Conservation (phyloP, 2,329 filamentous ascomycete species). For the Neonectria coccinea region DNA sequence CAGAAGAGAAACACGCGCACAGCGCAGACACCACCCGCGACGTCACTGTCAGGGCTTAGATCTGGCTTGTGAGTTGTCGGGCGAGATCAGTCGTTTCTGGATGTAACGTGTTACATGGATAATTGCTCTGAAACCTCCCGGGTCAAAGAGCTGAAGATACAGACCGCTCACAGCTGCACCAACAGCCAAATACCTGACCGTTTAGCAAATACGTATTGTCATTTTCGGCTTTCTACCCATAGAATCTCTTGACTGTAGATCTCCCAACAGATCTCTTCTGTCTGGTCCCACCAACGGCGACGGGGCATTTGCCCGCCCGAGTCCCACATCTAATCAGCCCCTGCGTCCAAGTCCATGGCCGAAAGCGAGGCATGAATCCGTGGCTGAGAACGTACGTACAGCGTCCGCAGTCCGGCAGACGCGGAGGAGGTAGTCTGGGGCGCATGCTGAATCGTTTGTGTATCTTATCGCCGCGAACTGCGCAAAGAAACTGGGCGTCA, state of each 20-base stretch:
- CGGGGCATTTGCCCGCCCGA: conserved; percentile 25
- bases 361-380: conserved; percentile 16
- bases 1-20: conserved; percentile 23
- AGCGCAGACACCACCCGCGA: conserved; percentile 13
- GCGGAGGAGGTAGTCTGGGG: not conserved
- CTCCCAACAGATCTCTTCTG: conserved; percentile 38
- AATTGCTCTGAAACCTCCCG: not conserved
- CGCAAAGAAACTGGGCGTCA: too few relatives aligned
- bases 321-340: conserved; percentile 47
- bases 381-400: conserved; percentile 1
- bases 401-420: not conserved
- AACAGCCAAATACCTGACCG: not conserved
- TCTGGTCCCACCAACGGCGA: conserved; percentile 35
- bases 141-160: not conserved
- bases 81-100: not conserved
- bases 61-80: not conserved
- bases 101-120: not conserved
- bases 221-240: not conserved
- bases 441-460: not conserved
- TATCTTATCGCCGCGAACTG: conserved; percentile 3
- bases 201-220: not conserved
- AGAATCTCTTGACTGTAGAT: conserved; percentile 6
- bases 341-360: conserved; percentile 38
- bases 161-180: not conserved
- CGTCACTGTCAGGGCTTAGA: conserved; percentile 8